A percentile compares a stretch with the other conserved stretches of the same genome.
phyloP scores from a whole-genome alignment of 1,284 basidiomycete genomes.

The Hypsizygus ulmarius region DNA sequence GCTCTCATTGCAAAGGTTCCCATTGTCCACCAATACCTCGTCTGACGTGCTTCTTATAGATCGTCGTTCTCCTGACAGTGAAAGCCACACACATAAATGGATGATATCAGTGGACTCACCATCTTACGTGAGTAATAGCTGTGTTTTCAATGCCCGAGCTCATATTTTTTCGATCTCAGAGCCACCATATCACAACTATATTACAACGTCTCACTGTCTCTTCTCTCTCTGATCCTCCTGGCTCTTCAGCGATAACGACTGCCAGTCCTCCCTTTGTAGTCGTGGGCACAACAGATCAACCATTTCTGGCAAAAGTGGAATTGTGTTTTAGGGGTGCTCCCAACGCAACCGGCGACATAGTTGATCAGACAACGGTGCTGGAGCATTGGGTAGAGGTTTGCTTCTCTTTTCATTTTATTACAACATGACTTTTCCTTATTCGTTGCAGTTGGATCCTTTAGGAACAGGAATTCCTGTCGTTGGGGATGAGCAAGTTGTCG shows the following conservation, averaged over 20 bases:
- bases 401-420: constrained; percentile 11
- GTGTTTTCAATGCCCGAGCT: constrained; percentile 7
- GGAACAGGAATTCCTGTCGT: constrained; percentile 44
- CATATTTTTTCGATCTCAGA: constrained; percentile 32
- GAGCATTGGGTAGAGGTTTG: constrained; percentile 78
- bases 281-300: constrained; percentile 51
- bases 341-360: constrained; percentile 12
- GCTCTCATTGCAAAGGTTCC: too few relatives aligned
- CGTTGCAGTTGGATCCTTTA: constrained; percentile 56
- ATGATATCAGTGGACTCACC: constrained; percentile 66
- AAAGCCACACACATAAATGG: constrained; percentile 63
- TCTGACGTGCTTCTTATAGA: constrained; percentile 32
- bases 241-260: constrained; percentile 33
- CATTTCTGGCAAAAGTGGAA: constrained; percentile 64
- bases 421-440: constrained; percentile 5
- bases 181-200: constrained; percentile 52
- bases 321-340: constrained; percentile 43
- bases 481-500: constrained; percentile 71
- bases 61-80: constrained; percentile 33
- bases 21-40: too few relatives aligned
- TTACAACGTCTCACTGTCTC: constrained; percentile 50
- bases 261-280: constrained; percentile 57
- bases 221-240: constrained; percentile 40
- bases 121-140: constrained; percentile 54
- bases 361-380: constrained; percentile 36